Evolutionary conservation across 1,139 yeast genomes (phyloP).

Genomic region (Lodderomyces theae): DNA sequence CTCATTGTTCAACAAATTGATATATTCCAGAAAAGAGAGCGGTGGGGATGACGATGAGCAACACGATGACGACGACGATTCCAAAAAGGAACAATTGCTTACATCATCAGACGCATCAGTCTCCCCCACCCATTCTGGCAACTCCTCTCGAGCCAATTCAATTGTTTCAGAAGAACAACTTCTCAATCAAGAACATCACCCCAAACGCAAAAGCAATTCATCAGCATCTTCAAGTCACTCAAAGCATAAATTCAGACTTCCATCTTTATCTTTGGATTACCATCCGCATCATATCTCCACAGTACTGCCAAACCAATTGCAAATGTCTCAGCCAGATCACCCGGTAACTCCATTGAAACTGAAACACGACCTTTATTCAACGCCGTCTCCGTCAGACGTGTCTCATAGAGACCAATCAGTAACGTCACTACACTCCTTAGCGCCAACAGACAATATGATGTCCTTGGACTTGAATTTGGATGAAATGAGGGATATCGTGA

Average conservation of each 20-base stretch:
- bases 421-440: slow-evolving; percentile 6
- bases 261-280: slow-evolving; percentile 33
- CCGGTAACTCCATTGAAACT: slow-evolving; percentile 1
- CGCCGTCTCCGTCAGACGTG: slow-evolving; percentile 5
- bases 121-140: slow-evolving; percentile 5
- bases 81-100: neutral
- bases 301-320: slow-evolving; percentile 10
- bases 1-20: slow-evolving; percentile 47
- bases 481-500: slow-evolving; percentile 55
- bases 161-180: slow-evolving; percentile 6
- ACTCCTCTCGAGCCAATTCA: slow-evolving; percentile 8
- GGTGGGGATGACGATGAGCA: slow-evolving; percentile 6
- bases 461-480: slow-evolving; percentile 46
- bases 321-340: slow-evolving; percentile 12
- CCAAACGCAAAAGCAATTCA: slow-evolving; percentile 15
- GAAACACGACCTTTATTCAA: neutral
- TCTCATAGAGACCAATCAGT: slow-evolving; percentile 2
- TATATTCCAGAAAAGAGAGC: slow-evolving; percentile 44
- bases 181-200: slow-evolving; percentile 4
- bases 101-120: slow-evolving; percentile 6
- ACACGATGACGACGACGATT: neutral
- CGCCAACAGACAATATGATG: slow-evolving; percentile 5
- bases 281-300: slow-evolving; percentile 11
- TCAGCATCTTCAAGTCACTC: slow-evolving; percentile 17
- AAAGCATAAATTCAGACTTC: slow-evolving; percentile 37